Conservation (phyloP, 2,329 filamentous ascomycete genomes). For the Epichloe gansuensis region DNA sequence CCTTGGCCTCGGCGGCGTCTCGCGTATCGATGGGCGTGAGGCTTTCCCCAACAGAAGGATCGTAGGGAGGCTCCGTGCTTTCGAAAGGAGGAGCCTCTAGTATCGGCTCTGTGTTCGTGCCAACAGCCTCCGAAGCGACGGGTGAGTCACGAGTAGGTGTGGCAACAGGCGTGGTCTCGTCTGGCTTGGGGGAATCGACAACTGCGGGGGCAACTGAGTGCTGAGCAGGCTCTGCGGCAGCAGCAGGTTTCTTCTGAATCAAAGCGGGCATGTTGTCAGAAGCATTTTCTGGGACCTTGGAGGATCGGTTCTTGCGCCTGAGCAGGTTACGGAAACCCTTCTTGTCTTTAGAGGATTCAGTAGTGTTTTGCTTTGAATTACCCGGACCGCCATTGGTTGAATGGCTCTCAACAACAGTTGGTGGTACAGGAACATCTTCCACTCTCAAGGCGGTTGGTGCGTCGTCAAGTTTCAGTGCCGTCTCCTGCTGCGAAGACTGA, state of each 20-base stretch:
- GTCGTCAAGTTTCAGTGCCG: not conserved
- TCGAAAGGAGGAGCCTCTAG: not conserved
- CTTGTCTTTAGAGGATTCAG: conserved; percentile 28
- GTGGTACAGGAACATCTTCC: not conserved
- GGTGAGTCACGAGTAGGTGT: not conserved
- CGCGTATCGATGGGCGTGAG: conserved; percentile 46
- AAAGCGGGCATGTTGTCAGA: conserved; percentile 37
- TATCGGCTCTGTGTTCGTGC: not conserved
- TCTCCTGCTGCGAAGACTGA: not conserved
- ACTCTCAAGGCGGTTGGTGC: conserved; percentile 14
- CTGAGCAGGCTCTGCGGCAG: conserved; percentile 10
- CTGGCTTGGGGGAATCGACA: not conserved
- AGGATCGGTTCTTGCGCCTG: conserved; percentile 46
- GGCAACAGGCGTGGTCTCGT: not conserved
- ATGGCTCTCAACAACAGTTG: not conserved
- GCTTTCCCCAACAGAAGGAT: conserved; percentile 20
- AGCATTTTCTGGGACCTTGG: conserved; percentile 43
- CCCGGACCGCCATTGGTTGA: conserved; percentile 9
- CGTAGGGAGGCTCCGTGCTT: conserved; percentile 10
- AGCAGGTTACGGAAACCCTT: conserved; percentile 52
- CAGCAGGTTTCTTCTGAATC: conserved; percentile 28
- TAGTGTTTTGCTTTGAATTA: conserved; percentile 37
- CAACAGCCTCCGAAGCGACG: not conserved
- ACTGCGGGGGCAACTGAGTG: not conserved
- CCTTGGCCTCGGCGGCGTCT: conserved; percentile 44